Base-by-base conservation (phyloP, 768 basidiomycete genomes). In the Krasilnikovozyma curviuscula region DNA sequence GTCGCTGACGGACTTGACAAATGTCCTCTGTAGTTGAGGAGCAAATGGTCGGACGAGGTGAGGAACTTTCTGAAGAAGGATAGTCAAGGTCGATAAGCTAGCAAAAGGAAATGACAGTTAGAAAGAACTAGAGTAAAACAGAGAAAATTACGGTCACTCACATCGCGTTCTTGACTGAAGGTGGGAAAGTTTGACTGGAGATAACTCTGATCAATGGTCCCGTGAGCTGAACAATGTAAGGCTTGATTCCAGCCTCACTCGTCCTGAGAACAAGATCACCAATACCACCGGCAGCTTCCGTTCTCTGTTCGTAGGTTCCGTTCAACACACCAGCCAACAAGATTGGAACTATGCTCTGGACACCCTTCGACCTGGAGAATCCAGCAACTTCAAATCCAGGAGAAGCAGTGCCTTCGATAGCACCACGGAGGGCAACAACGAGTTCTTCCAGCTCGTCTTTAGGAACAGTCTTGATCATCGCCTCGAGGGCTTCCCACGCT, bases 1-100 rank as follows among this genome's bases (percentile, higher is more conserved):
- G 61, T 97, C 89, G 48, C 79, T 75, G 2, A 81, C 73, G 37
- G 85, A 82, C 67, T 97, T 97, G 61, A 93, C 81, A 59, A 97
- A 95, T 0, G 88, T 95, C 29, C 89, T 76, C 59, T 95, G 91
- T 29, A 97, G 67, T 58, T 97, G 93, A 2, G 91, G 93, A 73
- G 95, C 95, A 78, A 97, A 97, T 3, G 91, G 91, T 63, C 83
- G 84, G 56, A 97, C 85, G 56, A 91, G 83, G 3, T 71, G 68
- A 0, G 89, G 88, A 21, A 93, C 88, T 38, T 75, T 73, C 54
- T 78, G 76, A 35, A 97, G 70, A 76, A 95, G 83, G 19, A 78
- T 75, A 0, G 78, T 75, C 42, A 98, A 72, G 5, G 89, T 83
- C 29, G 73, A 74, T 27, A 98, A 72, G 55, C 64, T 65, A 43